Evolutionary conservation across 495 filamentous ascomycete species (phyloP), one percentile per base, ranked within the genome.

Genomic region (Melanomma pulvis-pyrius): DNA sequence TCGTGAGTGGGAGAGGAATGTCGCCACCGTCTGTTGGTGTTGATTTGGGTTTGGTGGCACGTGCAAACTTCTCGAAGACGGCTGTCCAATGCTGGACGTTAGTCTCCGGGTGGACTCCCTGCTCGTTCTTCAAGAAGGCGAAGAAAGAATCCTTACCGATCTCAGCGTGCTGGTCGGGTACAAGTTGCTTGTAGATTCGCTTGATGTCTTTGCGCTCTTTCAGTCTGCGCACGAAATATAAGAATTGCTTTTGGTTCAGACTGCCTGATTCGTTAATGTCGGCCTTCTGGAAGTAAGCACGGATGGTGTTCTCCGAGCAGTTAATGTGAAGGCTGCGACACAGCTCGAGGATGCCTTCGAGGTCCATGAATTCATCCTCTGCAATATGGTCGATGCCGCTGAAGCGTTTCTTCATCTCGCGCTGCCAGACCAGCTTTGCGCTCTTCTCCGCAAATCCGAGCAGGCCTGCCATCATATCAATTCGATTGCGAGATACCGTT

Each of bases 311-410:
- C 39, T 86, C 83, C 15, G 91, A 89, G 75, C 89, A 91, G 73
- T 96, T 89, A 71, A 98, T 96, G 71, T 97, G 91, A 48, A 98
- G 80, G 64, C 86, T 89, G 67, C 88, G 89, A 77, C 93, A 97
- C 11, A 97, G 82, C 46, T 87, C 86, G 71, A 91, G 88, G 26
- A 97, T 86, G 3, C 88, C 89, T 29, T 80, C 80, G 49, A 94
- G 84, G 56, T 92, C 88, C 36, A 97, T 86, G 53, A 79, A 82
- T 68, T 91, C 90, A 2, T 87, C 86, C 48, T 87, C 86, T 0
- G 65, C 80, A 1, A 79, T 67, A 61, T 83, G 84, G 24, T 77
- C 70, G 54, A 78, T 82, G 36, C 84, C 80, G 1, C 81, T 81
- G 59, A 86, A 88, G 47, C 88, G 81, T 63, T 85, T 85, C 6